Conservation (phyloP, 2,329 filamentous ascomycete genomes). For the Pseudocercospora cruenta region DNA sequence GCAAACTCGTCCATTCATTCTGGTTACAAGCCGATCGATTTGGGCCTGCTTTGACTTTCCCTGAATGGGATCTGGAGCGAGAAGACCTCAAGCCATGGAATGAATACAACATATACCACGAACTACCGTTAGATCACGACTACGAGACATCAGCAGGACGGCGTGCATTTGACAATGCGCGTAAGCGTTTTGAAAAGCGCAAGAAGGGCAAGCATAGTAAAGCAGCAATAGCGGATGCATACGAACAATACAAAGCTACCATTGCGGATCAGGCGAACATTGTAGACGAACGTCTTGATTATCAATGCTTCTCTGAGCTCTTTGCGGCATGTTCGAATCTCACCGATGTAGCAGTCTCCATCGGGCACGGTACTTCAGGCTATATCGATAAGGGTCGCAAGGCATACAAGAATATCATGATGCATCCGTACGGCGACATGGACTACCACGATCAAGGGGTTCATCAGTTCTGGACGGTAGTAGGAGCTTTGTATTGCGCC, state of each 20-base stretch:
- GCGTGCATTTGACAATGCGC: not conserved
- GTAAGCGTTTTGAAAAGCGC: not conserved
- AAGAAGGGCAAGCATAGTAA: slow-evolving; percentile 2
- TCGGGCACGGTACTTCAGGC: not conserved
- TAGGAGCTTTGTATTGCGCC: not conserved
- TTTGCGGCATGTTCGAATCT: slow-evolving; percentile 2
- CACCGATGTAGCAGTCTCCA: not conserved
- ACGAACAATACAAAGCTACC: not conserved
- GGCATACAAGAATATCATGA: slow-evolving; percentile 1
- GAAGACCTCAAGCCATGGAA: not conserved
- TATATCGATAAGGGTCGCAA: not conserved
- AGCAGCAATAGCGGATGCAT: not conserved
- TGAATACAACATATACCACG: not conserved
- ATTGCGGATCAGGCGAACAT: not conserved
- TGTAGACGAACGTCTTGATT: not conserved
- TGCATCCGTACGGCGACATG: slow-evolving; percentile 3
- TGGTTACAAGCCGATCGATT: not conserved
- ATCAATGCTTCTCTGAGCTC: not conserved
- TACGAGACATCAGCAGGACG: not conserved
- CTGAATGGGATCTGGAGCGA: not conserved
- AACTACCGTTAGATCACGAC: not conserved
- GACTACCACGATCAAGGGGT: slow-evolving; percentile 6
- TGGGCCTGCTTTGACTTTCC: not conserved
- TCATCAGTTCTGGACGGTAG: slow-evolving; percentile 11
- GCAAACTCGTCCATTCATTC: not conserved